Conservation (phyloP, 2,329 filamentous ascomycete genomes). For the Parasarocladium wereldwijsianum region DNA sequence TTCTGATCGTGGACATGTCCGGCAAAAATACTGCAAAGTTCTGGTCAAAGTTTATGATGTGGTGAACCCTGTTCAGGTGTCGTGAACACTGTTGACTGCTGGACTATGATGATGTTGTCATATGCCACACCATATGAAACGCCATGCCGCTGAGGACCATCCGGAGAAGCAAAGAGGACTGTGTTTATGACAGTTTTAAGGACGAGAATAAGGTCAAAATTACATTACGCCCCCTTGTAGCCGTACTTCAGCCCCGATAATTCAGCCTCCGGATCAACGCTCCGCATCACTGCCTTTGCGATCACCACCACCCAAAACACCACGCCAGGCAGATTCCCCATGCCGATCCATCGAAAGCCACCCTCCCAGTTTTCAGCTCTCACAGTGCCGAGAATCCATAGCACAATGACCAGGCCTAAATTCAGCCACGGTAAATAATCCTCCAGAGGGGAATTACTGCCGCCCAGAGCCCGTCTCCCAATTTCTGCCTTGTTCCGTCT, state of each 20-base stretch:
- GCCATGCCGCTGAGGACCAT: neutral
- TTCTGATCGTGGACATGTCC: too few species aligned
- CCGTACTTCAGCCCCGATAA: constrained; percentile 47
- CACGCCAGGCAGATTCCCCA: constrained; percentile 36
- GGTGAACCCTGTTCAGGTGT: too few species aligned
- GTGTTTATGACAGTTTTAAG: too few species aligned
- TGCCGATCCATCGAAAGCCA: constrained; percentile 23
- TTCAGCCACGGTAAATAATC: constrained; percentile 47
- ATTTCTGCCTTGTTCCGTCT: neutral
- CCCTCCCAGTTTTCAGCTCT: constrained; percentile 17
- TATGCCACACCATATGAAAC: neutral
- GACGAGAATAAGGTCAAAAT: neutral
- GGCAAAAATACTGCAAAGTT: too few species aligned
- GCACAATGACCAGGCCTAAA: constrained; percentile 35
- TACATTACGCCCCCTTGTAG: constrained; percentile 47
- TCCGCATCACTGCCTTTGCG: constrained; percentile 50
- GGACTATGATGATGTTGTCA: neutral
- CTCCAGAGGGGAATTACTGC: constrained; percentile 33
- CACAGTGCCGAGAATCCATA: constrained; percentile 29
- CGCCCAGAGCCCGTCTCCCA: constrained; percentile 2
- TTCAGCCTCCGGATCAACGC: constrained; percentile 53
- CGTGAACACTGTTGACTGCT: too few species aligned
- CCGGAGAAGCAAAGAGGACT: too few species aligned
- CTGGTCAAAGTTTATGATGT: too few species aligned
- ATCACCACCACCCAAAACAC: constrained; percentile 47